Percentiles rank a stretch among this genome's conserved stretches.
Evolutionary conservation across 768 basidiomycete genomes (phyloP).

Genomic region (Astraeus odoratus): DNA sequence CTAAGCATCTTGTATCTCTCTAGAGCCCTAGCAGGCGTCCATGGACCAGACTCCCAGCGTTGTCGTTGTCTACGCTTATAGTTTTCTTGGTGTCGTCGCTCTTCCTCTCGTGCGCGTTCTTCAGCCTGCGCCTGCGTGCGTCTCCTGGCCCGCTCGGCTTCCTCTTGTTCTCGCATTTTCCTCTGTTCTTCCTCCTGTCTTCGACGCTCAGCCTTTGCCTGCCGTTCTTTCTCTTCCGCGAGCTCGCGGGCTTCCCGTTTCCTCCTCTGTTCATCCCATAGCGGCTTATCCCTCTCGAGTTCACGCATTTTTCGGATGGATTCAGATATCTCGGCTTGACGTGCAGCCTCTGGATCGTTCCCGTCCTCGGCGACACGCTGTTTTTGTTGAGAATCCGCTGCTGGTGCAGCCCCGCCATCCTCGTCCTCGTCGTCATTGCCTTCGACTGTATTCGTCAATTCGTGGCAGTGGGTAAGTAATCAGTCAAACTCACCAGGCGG

Average conservation of each 20-base stretch:
- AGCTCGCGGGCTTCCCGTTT: slow-evolving; percentile 37
- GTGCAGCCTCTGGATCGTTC: slow-evolving; percentile 31
- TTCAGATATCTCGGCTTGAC: slow-evolving; percentile 45
- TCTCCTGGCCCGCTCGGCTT: slow-evolving; percentile 18
- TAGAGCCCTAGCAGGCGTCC: slow-evolving; percentile 61
- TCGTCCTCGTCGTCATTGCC: slow-evolving; percentile 10
- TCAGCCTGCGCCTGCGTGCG: slow-evolving; percentile 23
- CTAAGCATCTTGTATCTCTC: slow-evolving; percentile 59
- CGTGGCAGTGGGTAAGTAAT: slow-evolving; percentile 4
- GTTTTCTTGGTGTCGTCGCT: slow-evolving; percentile 33
- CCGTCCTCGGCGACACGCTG: neutral
- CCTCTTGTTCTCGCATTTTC: slow-evolving; percentile 18
- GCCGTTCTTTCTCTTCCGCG: slow-evolving; percentile 35
- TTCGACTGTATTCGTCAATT: slow-evolving; percentile 7
- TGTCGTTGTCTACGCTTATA: slow-evolving; percentile 42
- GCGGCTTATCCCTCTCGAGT: slow-evolving; percentile 53
- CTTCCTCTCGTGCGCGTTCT: slow-evolving; percentile 27
- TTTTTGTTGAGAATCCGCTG: slow-evolving; percentile 5
- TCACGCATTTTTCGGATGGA: slow-evolving; percentile 64
- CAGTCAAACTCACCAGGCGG: slow-evolving; percentile 14
- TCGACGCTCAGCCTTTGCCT: slow-evolving; percentile 28
- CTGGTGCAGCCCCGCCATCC: neutral
- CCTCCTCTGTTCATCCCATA: slow-evolving; percentile 52
- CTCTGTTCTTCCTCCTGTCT: slow-evolving; percentile 27
- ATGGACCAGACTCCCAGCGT: slow-evolving; percentile 51